Evolutionary conservation across 805 yeast genomes (phyloP).

Genomic region (Candida maesae): DNA sequence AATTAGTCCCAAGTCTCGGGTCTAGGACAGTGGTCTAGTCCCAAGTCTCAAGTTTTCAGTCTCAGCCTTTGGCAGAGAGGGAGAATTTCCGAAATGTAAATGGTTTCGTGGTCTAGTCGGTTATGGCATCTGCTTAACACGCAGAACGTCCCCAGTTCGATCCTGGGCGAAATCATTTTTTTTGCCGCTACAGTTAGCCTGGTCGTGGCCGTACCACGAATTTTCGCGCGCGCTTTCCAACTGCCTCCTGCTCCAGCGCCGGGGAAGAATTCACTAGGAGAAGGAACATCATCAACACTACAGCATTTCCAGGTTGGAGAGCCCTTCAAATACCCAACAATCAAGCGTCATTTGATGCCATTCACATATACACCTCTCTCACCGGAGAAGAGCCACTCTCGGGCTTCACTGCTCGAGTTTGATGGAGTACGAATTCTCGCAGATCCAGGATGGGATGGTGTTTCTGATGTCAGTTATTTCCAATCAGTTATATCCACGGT

Average conservation of each 20-base stretch:
- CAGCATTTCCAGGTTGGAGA: too few species aligned
- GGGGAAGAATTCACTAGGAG: neutral
- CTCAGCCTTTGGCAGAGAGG: too few species aligned
- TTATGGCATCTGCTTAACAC: conserved; percentile 99
- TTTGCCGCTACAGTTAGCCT: too few species aligned
- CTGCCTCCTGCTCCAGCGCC: too few species aligned
- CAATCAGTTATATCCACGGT: conserved; percentile 43
- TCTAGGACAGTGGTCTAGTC: too few species aligned
- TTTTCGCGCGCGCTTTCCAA: too few species aligned
- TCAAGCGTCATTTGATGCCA: too few species aligned
- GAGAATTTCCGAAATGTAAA: neutral
- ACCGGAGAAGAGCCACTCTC: conserved; percentile 17
- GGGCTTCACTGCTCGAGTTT: conserved; percentile 52
- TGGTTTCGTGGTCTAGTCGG: conserved; percentile 99
- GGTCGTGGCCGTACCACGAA: conserved; percentile 2
- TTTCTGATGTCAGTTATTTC: conserved; percentile 37
- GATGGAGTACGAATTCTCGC: conserved; percentile 57
- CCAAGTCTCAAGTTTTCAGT: too few species aligned
- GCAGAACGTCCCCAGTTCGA: conserved; percentile 99
- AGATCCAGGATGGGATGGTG: conserved; percentile 76
- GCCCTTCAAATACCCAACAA: too few species aligned
- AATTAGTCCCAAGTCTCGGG: too few species aligned
- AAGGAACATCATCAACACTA: neutral
- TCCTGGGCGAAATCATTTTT: conserved; percentile 96
- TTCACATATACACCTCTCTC: conserved; percentile 28